These are phyloP conservation scores for Exobasidium rhododendri DNA, from an alignment of 1,284 basidiomycete species.

Conservation along the genomic window DNA sequence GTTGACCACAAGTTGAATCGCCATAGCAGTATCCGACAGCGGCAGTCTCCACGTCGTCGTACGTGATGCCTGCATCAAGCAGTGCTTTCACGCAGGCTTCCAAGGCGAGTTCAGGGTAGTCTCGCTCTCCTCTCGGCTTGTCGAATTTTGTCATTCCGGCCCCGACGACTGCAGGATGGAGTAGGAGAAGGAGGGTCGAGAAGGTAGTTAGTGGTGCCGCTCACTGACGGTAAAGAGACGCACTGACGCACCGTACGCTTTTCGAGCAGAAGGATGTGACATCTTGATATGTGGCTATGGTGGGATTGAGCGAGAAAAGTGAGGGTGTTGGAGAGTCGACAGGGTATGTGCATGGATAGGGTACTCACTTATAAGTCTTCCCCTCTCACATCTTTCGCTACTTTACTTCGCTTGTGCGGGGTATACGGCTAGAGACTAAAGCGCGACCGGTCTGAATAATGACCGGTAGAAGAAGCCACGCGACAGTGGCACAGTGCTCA, in stretches of 20 bases:
- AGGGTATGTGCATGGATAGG: too few relatives aligned
- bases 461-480: too few relatives aligned
- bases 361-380: too few relatives aligned
- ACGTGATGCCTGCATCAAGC: slow-evolving; percentile 79
- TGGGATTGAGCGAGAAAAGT: too few relatives aligned
- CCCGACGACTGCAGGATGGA: slow-evolving; percentile 60
- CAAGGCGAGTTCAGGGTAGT: slow-evolving; percentile 58
- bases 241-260: slow-evolving; percentile 8
- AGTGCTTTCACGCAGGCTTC: slow-evolving; percentile 80
- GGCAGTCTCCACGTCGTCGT: slow-evolving; percentile 72
- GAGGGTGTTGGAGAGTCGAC: too few relatives aligned
- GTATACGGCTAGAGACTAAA: too few relatives aligned
- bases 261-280: background rate
- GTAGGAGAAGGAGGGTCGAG: background rate
- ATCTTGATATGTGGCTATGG: background rate
- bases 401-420: too few relatives aligned
- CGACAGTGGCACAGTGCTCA: too few relatives aligned
- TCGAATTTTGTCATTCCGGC: slow-evolving; percentile 67
- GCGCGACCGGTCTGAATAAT: too few relatives aligned
- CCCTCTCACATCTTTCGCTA: too few relatives aligned
- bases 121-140: slow-evolving; percentile 60
- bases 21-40: slow-evolving; percentile 66
- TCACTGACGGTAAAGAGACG: too few relatives aligned
- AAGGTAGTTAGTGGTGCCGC: too few relatives aligned
- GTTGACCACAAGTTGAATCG: slow-evolving; percentile 68